These are phyloP conservation scores for Salvia splendens DNA, from an alignment of 257 asterid genomes.

Conservation along the genomic window DNA sequence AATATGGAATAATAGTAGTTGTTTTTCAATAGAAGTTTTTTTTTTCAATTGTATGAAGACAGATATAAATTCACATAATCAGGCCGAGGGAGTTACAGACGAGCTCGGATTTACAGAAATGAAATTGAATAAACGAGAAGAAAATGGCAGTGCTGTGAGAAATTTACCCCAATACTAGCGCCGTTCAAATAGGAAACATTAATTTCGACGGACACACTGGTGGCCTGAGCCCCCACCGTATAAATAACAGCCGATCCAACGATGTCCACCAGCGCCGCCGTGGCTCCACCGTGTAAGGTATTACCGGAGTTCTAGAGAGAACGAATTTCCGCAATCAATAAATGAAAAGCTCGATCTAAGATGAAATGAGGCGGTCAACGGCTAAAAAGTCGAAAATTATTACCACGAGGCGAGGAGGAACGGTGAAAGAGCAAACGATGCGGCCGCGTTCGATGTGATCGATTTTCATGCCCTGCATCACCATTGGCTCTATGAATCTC, in stretches of 20 bases:
- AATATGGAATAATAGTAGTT: no score
- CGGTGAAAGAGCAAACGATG: constrained; percentile 60
- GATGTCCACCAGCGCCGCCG: constrained; percentile 71
- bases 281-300: constrained; percentile 78
- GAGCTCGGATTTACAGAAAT: neutral
- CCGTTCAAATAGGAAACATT: constrained; percentile 63
- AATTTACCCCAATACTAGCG: constrained; percentile 68
- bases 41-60: no score
- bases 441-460: constrained; percentile 70
- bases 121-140: neutral
- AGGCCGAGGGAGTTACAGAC: neutral
- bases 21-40: no score
- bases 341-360: constrained; percentile 2
- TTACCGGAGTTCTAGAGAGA: constrained; percentile 55
- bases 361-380: neutral
- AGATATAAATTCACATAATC: no score
- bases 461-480: constrained; percentile 62
- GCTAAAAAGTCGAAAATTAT: constrained; percentile 10
- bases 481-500: constrained; percentile 61
- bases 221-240: constrained; percentile 52
- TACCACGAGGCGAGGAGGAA: constrained; percentile 79
- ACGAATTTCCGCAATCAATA: constrained; percentile 2
- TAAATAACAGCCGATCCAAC: constrained; percentile 62
- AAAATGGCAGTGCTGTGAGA: neutral
- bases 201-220: constrained; percentile 83